A percentile compares a stretch with the other conserved stretches of the same genome.
These are phyloP conservation scores for Hippophae gyantsensis DNA, from an alignment of 306 rosid species.

Conservation along the genomic window DNA sequence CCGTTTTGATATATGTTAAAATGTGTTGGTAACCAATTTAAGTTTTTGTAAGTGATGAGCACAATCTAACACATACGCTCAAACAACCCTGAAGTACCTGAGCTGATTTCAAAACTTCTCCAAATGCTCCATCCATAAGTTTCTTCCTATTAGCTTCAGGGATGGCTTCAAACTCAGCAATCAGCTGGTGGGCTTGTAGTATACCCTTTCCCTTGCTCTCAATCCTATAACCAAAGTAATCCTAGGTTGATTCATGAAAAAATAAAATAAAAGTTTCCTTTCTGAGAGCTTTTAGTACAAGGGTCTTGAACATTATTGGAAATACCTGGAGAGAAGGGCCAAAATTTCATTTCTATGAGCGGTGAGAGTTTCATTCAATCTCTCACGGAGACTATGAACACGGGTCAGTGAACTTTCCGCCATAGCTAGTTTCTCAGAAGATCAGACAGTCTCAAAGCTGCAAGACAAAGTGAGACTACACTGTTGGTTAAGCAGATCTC, in stretches of 20 bases:
- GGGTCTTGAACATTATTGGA: background rate
- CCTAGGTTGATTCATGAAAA: background rate
- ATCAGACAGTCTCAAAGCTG: slow-evolving; percentile 19
- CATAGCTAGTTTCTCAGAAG: slow-evolving; percentile 32
- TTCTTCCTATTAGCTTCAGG: slow-evolving; percentile 67
- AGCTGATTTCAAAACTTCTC: slow-evolving; percentile 71
- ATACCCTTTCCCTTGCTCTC: slow-evolving; percentile 86
- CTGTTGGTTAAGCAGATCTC: slow-evolving; percentile 20
- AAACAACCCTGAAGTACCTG: slow-evolving; percentile 35
- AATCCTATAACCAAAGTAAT: slow-evolving; percentile 34
- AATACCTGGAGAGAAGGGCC: slow-evolving; percentile 70
- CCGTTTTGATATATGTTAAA: too few species aligned
- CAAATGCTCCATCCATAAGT: slow-evolving; percentile 60
- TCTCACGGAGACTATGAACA: slow-evolving; percentile 77
- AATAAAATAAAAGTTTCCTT: too few species aligned
- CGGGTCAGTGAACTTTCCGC: slow-evolving; percentile 58
- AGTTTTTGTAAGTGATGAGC: too few species aligned
- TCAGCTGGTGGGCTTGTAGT: slow-evolving; percentile 72
- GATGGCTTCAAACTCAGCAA: slow-evolving; percentile 82
- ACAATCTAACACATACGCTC: background rate
- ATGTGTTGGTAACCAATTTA: too few species aligned
- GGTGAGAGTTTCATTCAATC: slow-evolving; percentile 73
- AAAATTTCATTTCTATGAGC: slow-evolving; percentile 69
- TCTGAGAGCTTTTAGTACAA: background rate
- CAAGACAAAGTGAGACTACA: slow-evolving; percentile 9